Percentiles rank a stretch among this genome's conserved stretches.
Conservation (phyloP, 257 asterid genomes). For the Henckelia pumila region DNA sequence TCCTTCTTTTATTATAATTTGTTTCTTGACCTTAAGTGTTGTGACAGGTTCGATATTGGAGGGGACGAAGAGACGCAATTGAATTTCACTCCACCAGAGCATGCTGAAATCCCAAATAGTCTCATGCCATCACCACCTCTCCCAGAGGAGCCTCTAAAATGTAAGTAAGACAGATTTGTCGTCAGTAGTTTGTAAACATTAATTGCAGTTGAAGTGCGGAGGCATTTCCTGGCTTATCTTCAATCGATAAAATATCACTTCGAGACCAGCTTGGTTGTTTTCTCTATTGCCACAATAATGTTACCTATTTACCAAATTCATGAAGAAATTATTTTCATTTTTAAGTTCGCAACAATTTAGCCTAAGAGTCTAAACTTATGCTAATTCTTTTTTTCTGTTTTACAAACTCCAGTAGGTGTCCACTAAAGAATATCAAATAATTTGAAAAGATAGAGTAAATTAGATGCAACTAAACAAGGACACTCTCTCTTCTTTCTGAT, state of each 20-base stretch:
- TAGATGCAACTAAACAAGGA: constrained; percentile 11
- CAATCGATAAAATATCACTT: constrained; percentile 1
- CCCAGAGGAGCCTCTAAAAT: constrained; percentile 41
- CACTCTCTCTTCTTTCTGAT: background rate
- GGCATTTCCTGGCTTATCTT: constrained; percentile 18
- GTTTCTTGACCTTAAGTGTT: constrained; percentile 22
- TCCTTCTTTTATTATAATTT: constrained; percentile 1
- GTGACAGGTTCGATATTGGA: constrained; percentile 76
- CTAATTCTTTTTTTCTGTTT: background rate
- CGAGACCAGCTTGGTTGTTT: background rate
- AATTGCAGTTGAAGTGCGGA: constrained; percentile 12
- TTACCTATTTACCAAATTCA: constrained; percentile 8
- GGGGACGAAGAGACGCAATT: constrained; percentile 62
- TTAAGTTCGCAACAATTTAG: too few species aligned
- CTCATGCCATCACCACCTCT: constrained; percentile 68
- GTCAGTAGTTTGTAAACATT: constrained; percentile 18
- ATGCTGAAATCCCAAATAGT: constrained; percentile 49
- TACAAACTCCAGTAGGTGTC: constrained; percentile 7
- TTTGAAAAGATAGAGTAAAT: background rate
- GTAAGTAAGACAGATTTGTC: constrained; percentile 22
- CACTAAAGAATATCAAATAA: constrained; percentile 6
- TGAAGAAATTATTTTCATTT: background rate
- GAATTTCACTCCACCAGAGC: constrained; percentile 54
- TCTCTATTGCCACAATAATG: constrained; percentile 2
- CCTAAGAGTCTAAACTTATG: background rate